phyloP scores from a whole-genome alignment of 2,329 filamentous ascomycete genomes.

The Helotiales sp. region DNA sequence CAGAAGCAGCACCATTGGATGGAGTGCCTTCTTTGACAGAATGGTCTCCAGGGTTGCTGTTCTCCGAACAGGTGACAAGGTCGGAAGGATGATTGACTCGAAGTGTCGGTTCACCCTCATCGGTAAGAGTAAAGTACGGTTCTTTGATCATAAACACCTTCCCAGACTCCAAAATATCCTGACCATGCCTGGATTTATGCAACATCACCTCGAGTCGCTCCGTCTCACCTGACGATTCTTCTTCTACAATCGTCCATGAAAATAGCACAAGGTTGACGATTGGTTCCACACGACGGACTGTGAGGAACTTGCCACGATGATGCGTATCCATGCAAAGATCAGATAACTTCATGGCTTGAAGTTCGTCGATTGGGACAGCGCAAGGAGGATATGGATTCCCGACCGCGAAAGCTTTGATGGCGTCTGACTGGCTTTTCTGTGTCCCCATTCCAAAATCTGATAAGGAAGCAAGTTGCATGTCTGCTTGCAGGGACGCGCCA shows the following conservation, averaged over 20 bases:
- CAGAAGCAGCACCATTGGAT: no score
- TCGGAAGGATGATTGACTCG: conserved; percentile 34
- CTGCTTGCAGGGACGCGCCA: background rate
- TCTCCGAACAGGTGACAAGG: conserved; percentile 8
- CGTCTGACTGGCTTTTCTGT: conserved; percentile 10
- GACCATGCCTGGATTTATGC: conserved; percentile 34
- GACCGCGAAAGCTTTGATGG: conserved; percentile 31
- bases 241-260: conserved; percentile 35
- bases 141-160: conserved; percentile 31
- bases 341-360: conserved; percentile 24
- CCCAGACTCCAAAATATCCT: conserved; percentile 36
- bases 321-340: conserved; percentile 41
- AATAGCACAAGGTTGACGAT: conserved; percentile 19
- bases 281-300: conserved; percentile 20
- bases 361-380: conserved; percentile 10
- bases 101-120: conserved; percentile 30
- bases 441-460: background rate
- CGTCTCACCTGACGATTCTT: conserved; percentile 9
- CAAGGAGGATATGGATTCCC: conserved; percentile 18
- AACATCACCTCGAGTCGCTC: conserved; percentile 29
- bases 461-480: background rate
- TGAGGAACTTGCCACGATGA: conserved; percentile 39
- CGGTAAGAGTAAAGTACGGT: conserved; percentile 33
- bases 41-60: no score
- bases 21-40: no score